Evolutionary conservation across 257 asterid genomes (phyloP).

Genomic region (Rehmannia glutinosa): DNA sequence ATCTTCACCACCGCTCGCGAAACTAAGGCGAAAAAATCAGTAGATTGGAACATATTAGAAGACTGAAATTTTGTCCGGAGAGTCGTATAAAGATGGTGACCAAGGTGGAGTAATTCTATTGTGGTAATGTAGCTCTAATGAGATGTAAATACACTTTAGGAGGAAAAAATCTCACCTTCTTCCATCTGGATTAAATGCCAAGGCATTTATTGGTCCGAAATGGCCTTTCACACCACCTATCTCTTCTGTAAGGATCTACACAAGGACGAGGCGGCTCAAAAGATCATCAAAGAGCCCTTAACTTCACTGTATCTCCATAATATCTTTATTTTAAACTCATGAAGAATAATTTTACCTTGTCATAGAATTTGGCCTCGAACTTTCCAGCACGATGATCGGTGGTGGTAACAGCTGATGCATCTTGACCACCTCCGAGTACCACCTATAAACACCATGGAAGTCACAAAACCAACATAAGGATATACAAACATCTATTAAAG

Average conservation of each 20-base stretch:
- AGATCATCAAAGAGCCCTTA: slow-evolving; percentile 1
- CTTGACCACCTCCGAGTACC: slow-evolving; percentile 98
- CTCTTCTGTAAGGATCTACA: slow-evolving; percentile 76
- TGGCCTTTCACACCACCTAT: slow-evolving; percentile 97
- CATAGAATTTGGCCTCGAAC: slow-evolving; percentile 86
- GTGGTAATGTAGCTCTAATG: no score
- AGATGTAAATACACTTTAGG: not conserved
- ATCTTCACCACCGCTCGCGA: slow-evolving; percentile 95
- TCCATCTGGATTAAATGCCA: slow-evolving; percentile 96
- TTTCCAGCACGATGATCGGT: slow-evolving; percentile 97
- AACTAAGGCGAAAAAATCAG: slow-evolving; percentile 27
- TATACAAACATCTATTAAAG: not conserved
- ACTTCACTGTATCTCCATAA: not conserved
- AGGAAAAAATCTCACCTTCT: slow-evolving; percentile 48
- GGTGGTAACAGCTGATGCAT: slow-evolving; percentile 75
- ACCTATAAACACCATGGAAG: slow-evolving; percentile 42
- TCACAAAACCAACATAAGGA: slow-evolving; percentile 13
- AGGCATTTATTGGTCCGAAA: slow-evolving; percentile 92
- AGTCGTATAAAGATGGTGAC: not conserved
- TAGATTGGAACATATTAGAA: not conserved
- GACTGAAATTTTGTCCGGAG: not conserved
- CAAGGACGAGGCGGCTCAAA: slow-evolving; percentile 13
- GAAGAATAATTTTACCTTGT: slow-evolving; percentile 60
- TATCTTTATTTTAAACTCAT: not conserved
- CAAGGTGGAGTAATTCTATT: no score